Evolutionary conservation across 495 filamentous ascomycete genomes (phyloP).

Genomic region (Elasticomyces elasticus): DNA sequence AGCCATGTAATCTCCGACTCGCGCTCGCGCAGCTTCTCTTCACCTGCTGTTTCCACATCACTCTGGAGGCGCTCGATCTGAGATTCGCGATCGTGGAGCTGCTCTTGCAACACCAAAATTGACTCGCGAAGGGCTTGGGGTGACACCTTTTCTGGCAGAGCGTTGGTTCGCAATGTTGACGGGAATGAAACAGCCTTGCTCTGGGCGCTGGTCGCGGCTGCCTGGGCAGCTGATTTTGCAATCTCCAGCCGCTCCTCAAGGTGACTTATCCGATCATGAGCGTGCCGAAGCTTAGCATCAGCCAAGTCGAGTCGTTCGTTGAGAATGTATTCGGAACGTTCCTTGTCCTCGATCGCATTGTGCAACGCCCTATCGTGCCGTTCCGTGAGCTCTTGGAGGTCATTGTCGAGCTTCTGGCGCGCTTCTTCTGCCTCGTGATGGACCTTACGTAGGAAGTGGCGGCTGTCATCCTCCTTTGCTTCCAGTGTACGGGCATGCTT

Average conservation of each 20-base stretch:
- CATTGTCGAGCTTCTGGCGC: conserved; percentile 58
- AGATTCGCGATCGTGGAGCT: conserved; percentile 85
- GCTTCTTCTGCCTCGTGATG: conserved; percentile 58
- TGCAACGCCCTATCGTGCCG: conserved; percentile 64
- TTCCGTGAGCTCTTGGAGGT: conserved; percentile 47
- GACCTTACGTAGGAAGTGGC: conserved; percentile 43
- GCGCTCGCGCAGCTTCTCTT: conserved; percentile 70
- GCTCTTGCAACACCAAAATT: conserved; percentile 89
- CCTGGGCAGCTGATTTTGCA: conserved; percentile 78
- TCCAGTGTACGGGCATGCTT: conserved; percentile 69
- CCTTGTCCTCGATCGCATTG: conserved; percentile 41
- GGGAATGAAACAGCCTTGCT: conserved; percentile 38
- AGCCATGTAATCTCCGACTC: conserved; percentile 95
- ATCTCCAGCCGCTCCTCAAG: conserved; percentile 86
- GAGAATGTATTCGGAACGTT: conserved; percentile 28
- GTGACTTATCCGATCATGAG: conserved; percentile 69
- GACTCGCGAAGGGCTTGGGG: conserved; percentile 91
- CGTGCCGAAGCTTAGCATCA: conserved; percentile 65
- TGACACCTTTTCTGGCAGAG: conserved; percentile 72
- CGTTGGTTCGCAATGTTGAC: conserved; percentile 23
- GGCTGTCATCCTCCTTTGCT: conserved; percentile 50
- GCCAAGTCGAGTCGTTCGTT: conserved; percentile 62
- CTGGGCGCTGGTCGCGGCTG: conserved; percentile 77
- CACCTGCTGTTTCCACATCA: conserved; percentile 61
- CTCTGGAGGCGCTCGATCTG: conserved; percentile 80